Evolutionary conservation across 208 protist genomes (phyloP).

Genomic region (Leishmania martiniquensis): DNA sequence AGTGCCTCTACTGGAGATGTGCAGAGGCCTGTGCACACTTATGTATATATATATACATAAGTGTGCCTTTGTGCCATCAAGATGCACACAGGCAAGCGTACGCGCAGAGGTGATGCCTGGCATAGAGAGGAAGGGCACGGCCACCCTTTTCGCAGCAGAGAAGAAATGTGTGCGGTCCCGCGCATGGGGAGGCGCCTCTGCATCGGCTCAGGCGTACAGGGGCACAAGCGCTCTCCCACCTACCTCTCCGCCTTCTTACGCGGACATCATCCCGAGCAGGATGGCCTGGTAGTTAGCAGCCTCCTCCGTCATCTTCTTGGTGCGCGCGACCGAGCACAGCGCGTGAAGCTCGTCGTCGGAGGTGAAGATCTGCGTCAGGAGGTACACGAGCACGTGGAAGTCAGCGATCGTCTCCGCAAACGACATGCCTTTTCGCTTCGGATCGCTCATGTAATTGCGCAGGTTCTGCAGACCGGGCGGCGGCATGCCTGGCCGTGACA

Average conservation of each 20-base stretch:
- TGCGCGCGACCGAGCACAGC: conserved; percentile 52
- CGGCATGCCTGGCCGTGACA: conserved; percentile 79
- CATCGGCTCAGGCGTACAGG: background rate
- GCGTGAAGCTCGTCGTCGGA: conserved; percentile 57
- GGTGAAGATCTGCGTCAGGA: conserved; percentile 64
- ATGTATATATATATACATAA: too few species aligned
- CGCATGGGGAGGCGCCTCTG: background rate
- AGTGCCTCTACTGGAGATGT: background rate
- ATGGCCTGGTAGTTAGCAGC: conserved; percentile 55
- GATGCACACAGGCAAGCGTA: background rate
- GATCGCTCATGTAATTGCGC: conserved; percentile 74
- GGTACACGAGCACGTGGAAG: conserved; percentile 92
- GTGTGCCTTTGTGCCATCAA: background rate
- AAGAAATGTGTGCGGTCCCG: background rate
- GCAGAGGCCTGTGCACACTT: too few species aligned
- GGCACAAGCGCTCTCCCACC: background rate
- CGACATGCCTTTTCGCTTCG: conserved; percentile 57
- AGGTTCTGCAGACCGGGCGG: conserved; percentile 78
- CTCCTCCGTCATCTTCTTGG: conserved; percentile 42
- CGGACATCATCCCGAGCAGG: conserved; percentile 43
- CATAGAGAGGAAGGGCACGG: background rate
- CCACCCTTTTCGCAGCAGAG: background rate
- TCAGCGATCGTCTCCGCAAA: conserved; percentile 86
- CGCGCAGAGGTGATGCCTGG: background rate
- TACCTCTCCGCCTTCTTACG: background rate